Evolutionary conservation across 352 stramenopile genomes (phyloP).

Genomic region (Pythium graminicola): DNA sequence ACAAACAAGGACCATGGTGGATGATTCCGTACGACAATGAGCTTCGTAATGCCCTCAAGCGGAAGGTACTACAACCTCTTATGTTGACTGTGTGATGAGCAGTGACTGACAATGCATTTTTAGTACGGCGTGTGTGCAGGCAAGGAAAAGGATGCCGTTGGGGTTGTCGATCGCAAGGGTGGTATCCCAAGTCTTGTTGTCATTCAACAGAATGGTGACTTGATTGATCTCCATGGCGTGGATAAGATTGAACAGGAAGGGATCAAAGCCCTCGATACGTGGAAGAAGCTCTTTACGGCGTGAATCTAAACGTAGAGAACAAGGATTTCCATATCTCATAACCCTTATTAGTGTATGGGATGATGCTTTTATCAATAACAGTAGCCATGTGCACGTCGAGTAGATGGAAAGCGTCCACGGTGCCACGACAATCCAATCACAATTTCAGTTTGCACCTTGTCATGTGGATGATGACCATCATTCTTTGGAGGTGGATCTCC

Average conservation of each 20-base stretch:
- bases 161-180: slow-evolving; percentile 50
- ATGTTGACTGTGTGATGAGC: neutral
- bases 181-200: slow-evolving; percentile 74
- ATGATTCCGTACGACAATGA: slow-evolving; percentile 61
- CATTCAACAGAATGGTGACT: slow-evolving; percentile 46
- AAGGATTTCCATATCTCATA: neutral
- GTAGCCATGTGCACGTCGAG: too few species aligned
- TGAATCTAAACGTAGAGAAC: slow-evolving; percentile 2
- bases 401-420: too few species aligned
- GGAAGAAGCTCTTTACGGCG: slow-evolving; percentile 26
- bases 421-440: slow-evolving; percentile 1
- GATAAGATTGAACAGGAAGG: slow-evolving; percentile 56
- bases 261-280: slow-evolving; percentile 36
- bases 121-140: slow-evolving; percentile 63
- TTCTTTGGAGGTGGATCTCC: neutral
- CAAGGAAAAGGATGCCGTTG: slow-evolving; percentile 51
- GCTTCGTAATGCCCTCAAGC: slow-evolving; percentile 65
- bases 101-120: neutral
- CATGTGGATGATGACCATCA: slow-evolving; percentile 6
- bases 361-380: too few species aligned
- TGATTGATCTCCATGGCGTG: slow-evolving; percentile 62
- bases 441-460: neutral
- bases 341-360: too few species aligned
- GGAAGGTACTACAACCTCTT: slow-evolving; percentile 45
- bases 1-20: slow-evolving; percentile 76